Conservation (phyloP, 345 rosid genomes). For the Camelina neglecta region DNA sequence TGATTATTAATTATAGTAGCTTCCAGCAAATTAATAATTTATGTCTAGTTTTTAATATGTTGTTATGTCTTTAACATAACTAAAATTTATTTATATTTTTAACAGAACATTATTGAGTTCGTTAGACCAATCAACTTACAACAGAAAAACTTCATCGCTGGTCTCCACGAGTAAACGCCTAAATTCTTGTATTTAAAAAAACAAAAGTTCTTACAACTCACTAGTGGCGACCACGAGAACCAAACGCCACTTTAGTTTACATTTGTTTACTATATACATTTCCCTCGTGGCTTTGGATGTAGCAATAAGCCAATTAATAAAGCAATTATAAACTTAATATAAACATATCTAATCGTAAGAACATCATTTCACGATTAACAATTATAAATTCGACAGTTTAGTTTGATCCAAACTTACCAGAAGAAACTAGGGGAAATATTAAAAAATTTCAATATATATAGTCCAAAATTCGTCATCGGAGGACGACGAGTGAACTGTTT, state of each 20-base stretch:
- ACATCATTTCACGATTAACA: too few species aligned
- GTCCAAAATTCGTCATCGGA: neutral
- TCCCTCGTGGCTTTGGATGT: slow-evolving; percentile 1
- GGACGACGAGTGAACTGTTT: neutral
- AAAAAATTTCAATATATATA: neutral
- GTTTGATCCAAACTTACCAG: too few species aligned
- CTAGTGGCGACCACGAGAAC: neutral
- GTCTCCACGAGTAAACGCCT: slow-evolving; percentile 2
- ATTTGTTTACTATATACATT: neutral
- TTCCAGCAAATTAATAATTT: neutral
- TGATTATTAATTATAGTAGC: neutral
- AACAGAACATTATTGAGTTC: neutral
- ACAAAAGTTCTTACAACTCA: neutral
- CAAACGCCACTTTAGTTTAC: neutral
- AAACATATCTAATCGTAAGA: neutral
- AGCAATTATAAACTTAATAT: neutral
- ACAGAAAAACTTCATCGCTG: neutral
- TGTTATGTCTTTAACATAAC: neutral
- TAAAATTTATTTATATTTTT: neutral
- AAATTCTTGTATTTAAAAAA: neutral
- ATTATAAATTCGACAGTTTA: too few species aligned
- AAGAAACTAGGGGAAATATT: neutral
- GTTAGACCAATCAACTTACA: neutral
- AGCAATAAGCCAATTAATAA: neutral
- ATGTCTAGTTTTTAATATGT: neutral